phyloP scores from a whole-genome alignment of 805 yeast genomes.

The Starmerella sp. region DNA sequence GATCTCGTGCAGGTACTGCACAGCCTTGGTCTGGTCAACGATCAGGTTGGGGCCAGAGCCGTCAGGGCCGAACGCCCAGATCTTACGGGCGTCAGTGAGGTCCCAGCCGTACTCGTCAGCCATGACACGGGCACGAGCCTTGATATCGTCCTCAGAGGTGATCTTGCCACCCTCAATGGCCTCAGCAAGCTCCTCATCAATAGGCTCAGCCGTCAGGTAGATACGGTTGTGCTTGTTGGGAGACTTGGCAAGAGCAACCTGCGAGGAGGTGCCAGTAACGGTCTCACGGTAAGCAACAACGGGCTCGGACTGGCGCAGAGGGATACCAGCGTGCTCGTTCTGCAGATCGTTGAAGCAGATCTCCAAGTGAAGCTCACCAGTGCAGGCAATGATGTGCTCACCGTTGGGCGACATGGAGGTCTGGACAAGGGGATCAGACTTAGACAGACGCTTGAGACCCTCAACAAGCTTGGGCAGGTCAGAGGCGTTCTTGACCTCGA shows the following conservation, averaged over 20 bases:
- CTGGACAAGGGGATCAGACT: conserved; percentile 98
- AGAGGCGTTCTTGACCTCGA: conserved; percentile 98
- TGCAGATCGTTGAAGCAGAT: conserved; percentile 92
- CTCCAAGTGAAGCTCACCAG: conserved; percentile 99
- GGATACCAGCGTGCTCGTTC: conserved; percentile 99
- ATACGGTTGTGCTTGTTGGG: conserved; percentile 99
- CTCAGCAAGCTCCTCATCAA: conserved; percentile 79
- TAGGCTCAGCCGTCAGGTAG: conserved; percentile 93
- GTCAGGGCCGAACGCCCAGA: conserved; percentile 99
- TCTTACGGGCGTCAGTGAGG: conserved; percentile 99
- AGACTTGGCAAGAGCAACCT: conserved; percentile 95
- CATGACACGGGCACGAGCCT: conserved; percentile 96
- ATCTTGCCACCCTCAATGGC: conserved; percentile 92
- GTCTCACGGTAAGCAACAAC: conserved; percentile 99
- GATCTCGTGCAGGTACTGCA: conserved; percentile 96
- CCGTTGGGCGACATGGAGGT: conserved; percentile 82
- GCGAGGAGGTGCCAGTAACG: conserved; percentile 84
- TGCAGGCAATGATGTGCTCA: conserved; percentile 99
- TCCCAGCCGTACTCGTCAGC: conserved; percentile 99
- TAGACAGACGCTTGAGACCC: conserved; percentile 99
- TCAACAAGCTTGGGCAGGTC: conserved; percentile 99
- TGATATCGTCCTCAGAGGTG: conserved; percentile 94
- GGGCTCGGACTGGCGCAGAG: conserved; percentile 95
- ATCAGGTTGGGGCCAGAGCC: conserved; percentile 98
- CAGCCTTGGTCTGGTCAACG: conserved; percentile 99